Evolutionary conservation across 73 alveolate genomes (phyloP).

Genomic region (Paraurostyla sp.): DNA sequence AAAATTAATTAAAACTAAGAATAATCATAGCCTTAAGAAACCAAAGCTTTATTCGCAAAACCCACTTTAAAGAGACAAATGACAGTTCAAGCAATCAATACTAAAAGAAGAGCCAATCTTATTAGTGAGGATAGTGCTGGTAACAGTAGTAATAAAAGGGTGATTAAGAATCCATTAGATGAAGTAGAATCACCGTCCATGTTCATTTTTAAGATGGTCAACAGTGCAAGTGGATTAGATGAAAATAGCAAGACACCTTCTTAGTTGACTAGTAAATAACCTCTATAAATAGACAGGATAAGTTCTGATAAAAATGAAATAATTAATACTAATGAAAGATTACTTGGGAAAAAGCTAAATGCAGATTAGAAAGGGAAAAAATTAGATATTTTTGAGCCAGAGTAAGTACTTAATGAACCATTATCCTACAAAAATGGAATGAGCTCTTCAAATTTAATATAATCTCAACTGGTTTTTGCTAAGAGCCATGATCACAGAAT

Average conservation of each 20-base stretch:
- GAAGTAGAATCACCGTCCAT: slow-evolving; percentile 27
- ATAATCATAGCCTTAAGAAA: background rate
- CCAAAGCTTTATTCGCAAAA: background rate
- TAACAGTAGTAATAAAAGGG: background rate
- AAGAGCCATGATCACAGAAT: background rate
- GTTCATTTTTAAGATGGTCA: background rate
- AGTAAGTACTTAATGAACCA: background rate
- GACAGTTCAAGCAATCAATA: background rate
- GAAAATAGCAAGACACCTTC: background rate
- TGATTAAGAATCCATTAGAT: background rate
- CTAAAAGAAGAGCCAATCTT: background rate
- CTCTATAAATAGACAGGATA: too few species aligned
- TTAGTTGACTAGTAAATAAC: too few species aligned
- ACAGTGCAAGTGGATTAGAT: background rate
- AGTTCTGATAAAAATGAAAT: too few species aligned
- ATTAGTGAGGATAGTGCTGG: background rate
- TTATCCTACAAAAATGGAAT: background rate
- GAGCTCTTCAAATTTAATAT: background rate
- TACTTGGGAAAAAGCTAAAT: background rate
- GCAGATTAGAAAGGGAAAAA: background rate
- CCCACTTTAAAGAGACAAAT: slow-evolving; percentile 17
- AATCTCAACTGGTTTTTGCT: background rate
- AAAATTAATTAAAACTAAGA: background rate
- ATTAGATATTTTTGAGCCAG: background rate
- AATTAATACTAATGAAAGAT: too few species aligned